Evolutionary conservation across 306 rosid genomes (phyloP), one percentile per base, ranked within the genome.

Genomic region (Sicyos edulis): DNA sequence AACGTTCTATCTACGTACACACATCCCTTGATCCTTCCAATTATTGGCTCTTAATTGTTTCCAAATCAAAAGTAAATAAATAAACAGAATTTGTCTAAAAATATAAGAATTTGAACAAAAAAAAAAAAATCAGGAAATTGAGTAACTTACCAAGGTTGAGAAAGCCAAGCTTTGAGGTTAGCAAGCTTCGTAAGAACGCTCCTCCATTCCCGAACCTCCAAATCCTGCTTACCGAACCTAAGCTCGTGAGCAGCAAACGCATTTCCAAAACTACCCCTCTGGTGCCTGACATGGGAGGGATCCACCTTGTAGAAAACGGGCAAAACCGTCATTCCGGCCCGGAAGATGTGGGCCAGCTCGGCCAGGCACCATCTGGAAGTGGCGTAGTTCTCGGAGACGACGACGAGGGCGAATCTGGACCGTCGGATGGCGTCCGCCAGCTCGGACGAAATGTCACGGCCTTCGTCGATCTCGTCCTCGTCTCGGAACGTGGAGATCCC

Each of bases 251-350:
- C 26, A 1, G 2, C 47, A 26, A 77, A 63, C 34, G 80, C 73
- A 12, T 54, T 42, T 3, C 1, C 29, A 45, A 72, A 64, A 7
- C 19, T 15, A 0, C 49, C 61, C 0, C 0, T 26, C 47, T 78
- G 81, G 0, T 78, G 13, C 14, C 70, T 5, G 0, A 64, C 74
- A 19, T 72, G 3, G 0, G n/a, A n/a, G n/a, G n/a, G n/a, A n/a
- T n/a, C n/a, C n/a, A n/a, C n/a, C n/a, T n/a, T n/a, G n/a, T n/a
- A 61, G 54, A 5, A 74, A 4, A 77, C 6, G 0, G 80, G 77
- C 8, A 77, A 13, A 16, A 77, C 45, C 1, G 10, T 40, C 55
- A 42, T 19, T 1, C 61, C 17, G n/a, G 2, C 1, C 2, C 47
- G 29, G 22, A 64, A 7, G 65, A 72, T 64, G 4, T 54, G 47